These are phyloP conservation scores for Coemansia sp. DNA, from an alignment of 192 early-diverging fungal species.

Conservation along the genomic window DNA sequence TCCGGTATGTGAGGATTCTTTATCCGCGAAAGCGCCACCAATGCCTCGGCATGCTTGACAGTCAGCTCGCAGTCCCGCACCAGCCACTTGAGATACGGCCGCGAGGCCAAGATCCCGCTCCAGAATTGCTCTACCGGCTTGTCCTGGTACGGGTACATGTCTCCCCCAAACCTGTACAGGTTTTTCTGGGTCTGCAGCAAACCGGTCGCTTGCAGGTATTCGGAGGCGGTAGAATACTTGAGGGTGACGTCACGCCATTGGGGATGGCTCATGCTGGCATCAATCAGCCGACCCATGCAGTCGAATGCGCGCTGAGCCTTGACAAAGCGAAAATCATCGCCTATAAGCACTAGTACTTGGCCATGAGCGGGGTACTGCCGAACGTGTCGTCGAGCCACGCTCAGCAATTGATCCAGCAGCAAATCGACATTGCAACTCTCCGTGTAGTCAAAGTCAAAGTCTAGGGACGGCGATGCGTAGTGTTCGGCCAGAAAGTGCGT, in stretches of 20 bases:
- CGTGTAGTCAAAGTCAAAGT: slow-evolving; percentile 41
- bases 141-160: slow-evolving; percentile 52
- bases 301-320: slow-evolving; percentile 22
- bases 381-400: slow-evolving; percentile 20
- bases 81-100: slow-evolving; percentile 38
- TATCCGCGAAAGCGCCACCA: slow-evolving; percentile 22
- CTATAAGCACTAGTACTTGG: slow-evolving; percentile 49
- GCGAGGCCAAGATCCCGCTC: slow-evolving; percentile 40
- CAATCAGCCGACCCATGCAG: slow-evolving; percentile 35
- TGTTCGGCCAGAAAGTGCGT: slow-evolving; percentile 41
- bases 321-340: slow-evolving; percentile 43
- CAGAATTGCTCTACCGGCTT: slow-evolving; percentile 52
- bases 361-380: slow-evolving; percentile 45
- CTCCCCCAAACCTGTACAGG: slow-evolving; percentile 19
- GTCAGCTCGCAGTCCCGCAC: slow-evolving; percentile 38
- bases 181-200: slow-evolving; percentile 1
- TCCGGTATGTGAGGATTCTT: background rate
- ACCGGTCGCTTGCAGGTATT: slow-evolving; percentile 25
- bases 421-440: slow-evolving; percentile 12
- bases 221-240: slow-evolving; percentile 35
- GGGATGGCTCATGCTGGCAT: background rate
- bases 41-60: slow-evolving; percentile 41
- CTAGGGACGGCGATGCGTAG: slow-evolving; percentile 26
- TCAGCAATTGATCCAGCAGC: slow-evolving; percentile 24
- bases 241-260: slow-evolving; percentile 13